Evolutionary conservation across 2,329 filamentous ascomycete genomes (phyloP), one percentile per base, ranked within the genome.

Genomic region (Trichoderma atrobrunneum): DNA sequence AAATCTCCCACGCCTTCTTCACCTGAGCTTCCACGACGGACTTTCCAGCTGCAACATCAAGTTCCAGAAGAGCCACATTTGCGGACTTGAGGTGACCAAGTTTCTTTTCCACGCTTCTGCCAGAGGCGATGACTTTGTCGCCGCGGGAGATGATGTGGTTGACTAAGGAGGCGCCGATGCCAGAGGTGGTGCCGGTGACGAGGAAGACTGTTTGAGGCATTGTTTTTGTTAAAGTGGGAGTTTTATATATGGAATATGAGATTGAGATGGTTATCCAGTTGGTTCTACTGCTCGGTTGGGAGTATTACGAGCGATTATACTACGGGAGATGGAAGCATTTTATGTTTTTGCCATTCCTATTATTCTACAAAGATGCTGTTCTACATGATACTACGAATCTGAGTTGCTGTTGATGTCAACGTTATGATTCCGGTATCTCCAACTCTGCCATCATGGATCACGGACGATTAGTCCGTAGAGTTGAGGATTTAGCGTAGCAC

Each of bases 171-270:
- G 75, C 75, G 0, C 80, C 80, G 59, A 82, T 77, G 5, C 80
- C 80, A 0, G 79, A 78, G 36, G 80, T 79, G 34, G 77, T 76
- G 8, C 79, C 80, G 21, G 80, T 82, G 16, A 81, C 72, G 54
- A 82, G 76, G 78, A 78, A 81, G 10, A 81, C 72, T 10, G 78
- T 76, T 21, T 76, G 76, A 18, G 77, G 34, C 79, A 81, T 79
- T 68, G 5, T 36, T 7, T 11, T 14, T 56, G 14, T 36, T 5
- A 8, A 30, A n/a, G 56, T 71, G 10, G 12, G 5, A 48, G 18
- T 11, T 48, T 43, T n/a, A n/a, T 43, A 8, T 3, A 6, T 14
- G 36, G 36, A 6, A 16, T 32, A 7, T 5, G 39, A 1, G n/a
- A 6, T 3, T 24, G 10, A 24, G n/a, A 3, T n/a, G 34, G 7